phyloP scores from a whole-genome alignment of 2,329 filamentous ascomycete genomes.

The Grosmannia huntii region DNA sequence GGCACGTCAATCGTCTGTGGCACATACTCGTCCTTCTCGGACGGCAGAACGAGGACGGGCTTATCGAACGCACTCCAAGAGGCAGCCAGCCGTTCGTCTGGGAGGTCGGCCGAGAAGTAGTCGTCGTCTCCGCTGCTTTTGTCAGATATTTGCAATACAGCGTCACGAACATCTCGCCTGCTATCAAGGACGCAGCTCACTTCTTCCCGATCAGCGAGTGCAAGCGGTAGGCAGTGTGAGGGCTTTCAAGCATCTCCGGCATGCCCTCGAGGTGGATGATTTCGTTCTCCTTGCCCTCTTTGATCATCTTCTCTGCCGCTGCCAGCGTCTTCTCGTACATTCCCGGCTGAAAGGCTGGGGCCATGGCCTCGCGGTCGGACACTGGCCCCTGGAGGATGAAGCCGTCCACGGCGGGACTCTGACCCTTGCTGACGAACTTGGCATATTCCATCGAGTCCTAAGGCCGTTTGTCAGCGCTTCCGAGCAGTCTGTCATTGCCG shows the following conservation, averaged over 20 bases:
- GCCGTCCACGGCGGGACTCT: constrained; percentile 49
- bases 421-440: constrained; percentile 26
- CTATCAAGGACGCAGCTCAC: constrained; percentile 23
- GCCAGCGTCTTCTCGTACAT: constrained; percentile 31
- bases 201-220: constrained; percentile 35
- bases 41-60: constrained; percentile 51
- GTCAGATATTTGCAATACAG: neutral
- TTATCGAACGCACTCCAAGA: constrained; percentile 55
- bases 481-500: constrained; percentile 18
- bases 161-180: too few species aligned
- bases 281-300: constrained; percentile 38
- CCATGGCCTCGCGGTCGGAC: constrained; percentile 58
- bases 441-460: constrained; percentile 46
- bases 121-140: constrained; percentile 60
- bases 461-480: neutral
- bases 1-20: constrained; percentile 44
- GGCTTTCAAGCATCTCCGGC: constrained; percentile 26
- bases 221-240: constrained; percentile 40
- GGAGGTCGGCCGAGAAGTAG: constrained; percentile 74
- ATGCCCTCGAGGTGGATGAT: constrained; percentile 37
- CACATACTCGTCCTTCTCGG: constrained; percentile 53
- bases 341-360: constrained; percentile 28
- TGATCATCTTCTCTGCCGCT: constrained; percentile 40
- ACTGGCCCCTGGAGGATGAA: constrained; percentile 71
- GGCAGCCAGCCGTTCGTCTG: constrained; percentile 35